Evolutionary conservation across 768 basidiomycete genomes (phyloP).

Genomic region (Chlorophyllum brunneum): DNA sequence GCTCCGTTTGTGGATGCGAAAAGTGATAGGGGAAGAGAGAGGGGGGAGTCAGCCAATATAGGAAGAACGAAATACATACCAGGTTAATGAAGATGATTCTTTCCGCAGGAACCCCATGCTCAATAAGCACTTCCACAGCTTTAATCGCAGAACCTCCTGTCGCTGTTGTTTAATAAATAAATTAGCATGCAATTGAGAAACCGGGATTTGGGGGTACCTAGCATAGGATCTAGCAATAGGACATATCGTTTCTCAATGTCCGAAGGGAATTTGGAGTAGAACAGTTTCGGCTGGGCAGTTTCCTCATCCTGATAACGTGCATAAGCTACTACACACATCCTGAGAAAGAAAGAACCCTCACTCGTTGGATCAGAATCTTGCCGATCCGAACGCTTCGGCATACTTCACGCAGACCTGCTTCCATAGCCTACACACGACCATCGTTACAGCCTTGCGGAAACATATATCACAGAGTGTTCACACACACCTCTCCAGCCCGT

Average conservation of each 20-base stretch:
- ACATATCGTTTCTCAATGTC: constrained; percentile 92
- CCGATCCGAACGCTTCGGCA: constrained; percentile 93
- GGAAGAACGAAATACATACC: constrained; percentile 36
- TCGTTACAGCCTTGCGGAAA: constrained; percentile 1
- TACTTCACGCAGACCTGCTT: constrained; percentile 92
- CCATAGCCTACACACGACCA: constrained; percentile 72
- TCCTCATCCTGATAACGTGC: constrained; percentile 77
- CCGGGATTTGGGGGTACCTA: constrained; percentile 50
- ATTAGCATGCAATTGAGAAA: neutral
- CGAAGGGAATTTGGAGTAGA: constrained; percentile 89
- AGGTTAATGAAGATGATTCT: constrained; percentile 94
- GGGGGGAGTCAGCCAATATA: neutral
- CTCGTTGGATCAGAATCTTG: constrained; percentile 96
- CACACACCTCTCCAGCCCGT: constrained; percentile 81
- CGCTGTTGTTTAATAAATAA: constrained; percentile 36
- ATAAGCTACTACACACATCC: neutral
- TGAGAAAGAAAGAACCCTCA: too few relatives aligned
- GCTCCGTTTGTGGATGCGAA: too few relatives aligned
- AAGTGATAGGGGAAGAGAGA: neutral
- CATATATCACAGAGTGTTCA: constrained; percentile 1
- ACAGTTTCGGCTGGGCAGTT: constrained; percentile 88
- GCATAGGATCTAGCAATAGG: constrained; percentile 95
- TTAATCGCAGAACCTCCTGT: constrained; percentile 98
- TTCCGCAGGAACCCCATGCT: constrained; percentile 90
- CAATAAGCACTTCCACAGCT: constrained; percentile 90